phyloP scores from a whole-genome alignment of 257 asterid genomes.

The Verbascum thapsus region DNA sequence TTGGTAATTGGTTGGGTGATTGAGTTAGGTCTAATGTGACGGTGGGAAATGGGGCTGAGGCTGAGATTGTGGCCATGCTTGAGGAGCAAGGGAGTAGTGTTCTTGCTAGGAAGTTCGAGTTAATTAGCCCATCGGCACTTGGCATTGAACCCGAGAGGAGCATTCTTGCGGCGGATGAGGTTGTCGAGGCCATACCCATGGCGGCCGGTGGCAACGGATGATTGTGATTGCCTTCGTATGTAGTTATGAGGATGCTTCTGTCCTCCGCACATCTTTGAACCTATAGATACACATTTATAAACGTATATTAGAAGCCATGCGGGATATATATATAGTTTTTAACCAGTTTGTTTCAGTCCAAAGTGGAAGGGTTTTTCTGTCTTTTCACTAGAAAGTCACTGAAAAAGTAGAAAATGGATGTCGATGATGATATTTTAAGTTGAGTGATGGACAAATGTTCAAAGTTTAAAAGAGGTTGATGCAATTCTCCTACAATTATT shows the following conservation, averaged over 20 bases:
- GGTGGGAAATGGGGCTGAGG: constrained; percentile 93
- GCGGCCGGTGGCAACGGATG: constrained; percentile 98
- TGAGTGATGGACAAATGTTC: no score
- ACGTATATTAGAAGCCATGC: no score
- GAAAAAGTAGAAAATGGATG: no score
- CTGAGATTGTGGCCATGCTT: constrained; percentile 89
- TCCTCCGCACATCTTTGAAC: constrained; percentile 96
- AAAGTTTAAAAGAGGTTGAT: no score
- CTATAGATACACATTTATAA: constrained; percentile 26
- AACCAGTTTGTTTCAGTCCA: no score
- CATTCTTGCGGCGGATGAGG: constrained; percentile 93
- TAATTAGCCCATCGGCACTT: constrained; percentile 76
- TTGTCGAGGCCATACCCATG: constrained; percentile 92
- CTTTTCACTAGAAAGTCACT: no score
- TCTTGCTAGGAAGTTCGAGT: constrained; percentile 75
- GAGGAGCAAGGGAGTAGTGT: constrained; percentile 87
- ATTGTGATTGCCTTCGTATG: constrained; percentile 93
- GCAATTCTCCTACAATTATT: no score
- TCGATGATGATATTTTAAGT: no score
- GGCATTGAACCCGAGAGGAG: constrained; percentile 93
- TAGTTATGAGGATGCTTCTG: constrained; percentile 66
- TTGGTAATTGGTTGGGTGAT: constrained; percentile 59
- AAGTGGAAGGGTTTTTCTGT: no score
- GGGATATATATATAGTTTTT: no score
- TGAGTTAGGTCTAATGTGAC: constrained; percentile 93